Percentiles rank a stretch among this genome's conserved stretches.
These are phyloP conservation scores for Aspergillus latus DNA, from an alignment of 2,329 filamentous ascomycete genomes.

Conservation along the genomic window DNA sequence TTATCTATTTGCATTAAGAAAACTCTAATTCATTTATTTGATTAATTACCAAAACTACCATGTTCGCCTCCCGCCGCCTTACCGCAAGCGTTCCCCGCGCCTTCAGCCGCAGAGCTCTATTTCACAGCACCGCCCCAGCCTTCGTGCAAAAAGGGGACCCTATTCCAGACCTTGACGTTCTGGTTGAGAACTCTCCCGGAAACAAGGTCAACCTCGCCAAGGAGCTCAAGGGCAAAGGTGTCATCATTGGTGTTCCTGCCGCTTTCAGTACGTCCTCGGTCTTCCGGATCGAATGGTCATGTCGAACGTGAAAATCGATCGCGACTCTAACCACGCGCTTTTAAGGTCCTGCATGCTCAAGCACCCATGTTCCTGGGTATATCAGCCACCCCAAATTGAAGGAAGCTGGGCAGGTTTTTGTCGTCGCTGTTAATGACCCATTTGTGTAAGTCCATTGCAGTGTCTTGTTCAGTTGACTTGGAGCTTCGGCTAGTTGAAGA, in stretches of 20 bases:
- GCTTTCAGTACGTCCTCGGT: constrained; percentile 60
- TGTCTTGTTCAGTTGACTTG: constrained; percentile 2
- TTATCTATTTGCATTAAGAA: no score
- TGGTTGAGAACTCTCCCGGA: constrained; percentile 80
- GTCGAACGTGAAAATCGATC: not conserved
- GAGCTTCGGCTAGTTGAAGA: not conserved
- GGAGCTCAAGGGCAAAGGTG: constrained; percentile 72
- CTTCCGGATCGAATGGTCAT: no score
- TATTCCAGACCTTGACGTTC: constrained; percentile 72
- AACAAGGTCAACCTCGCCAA: constrained; percentile 86
- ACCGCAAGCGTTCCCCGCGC: constrained; percentile 33
- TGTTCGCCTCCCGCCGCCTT: constrained; percentile 42
- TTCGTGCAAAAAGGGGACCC: constrained; percentile 74
- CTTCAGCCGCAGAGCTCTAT: constrained; percentile 33
- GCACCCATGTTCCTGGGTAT: constrained; percentile 79
- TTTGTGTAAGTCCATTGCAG: constrained; percentile 74
- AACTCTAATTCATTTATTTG: no score
- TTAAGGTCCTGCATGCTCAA: constrained; percentile 61
- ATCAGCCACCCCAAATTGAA: constrained; percentile 76
- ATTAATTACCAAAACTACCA: constrained; percentile 18
- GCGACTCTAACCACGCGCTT: constrained; percentile 1
- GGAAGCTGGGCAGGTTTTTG: constrained; percentile 79
- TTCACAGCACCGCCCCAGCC: constrained; percentile 41
- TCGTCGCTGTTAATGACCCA: constrained; percentile 89
- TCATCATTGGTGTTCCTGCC: constrained; percentile 83